Evolutionary conservation across 2,329 filamentous ascomycete genomes (phyloP).

Genomic region (Colletotrichum sp.): DNA sequence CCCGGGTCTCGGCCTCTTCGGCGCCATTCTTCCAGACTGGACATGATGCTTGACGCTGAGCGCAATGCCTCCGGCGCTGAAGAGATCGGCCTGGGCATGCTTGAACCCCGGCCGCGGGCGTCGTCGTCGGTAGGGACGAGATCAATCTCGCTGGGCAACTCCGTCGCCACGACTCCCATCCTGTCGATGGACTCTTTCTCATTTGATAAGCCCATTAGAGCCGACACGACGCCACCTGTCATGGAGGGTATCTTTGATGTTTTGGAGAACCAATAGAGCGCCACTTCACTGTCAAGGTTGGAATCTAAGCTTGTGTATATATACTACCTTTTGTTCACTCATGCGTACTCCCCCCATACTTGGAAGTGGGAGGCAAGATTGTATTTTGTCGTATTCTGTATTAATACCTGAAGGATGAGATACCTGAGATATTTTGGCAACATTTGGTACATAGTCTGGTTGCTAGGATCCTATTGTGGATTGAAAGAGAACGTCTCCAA

Average conservation of each 20-base stretch:
- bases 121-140: background rate
- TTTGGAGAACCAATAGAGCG: conserved; percentile 4
- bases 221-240: background rate
- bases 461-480: background rate
- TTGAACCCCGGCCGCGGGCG: background rate
- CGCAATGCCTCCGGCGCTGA: conserved; percentile 1
- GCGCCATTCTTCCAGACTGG: background rate
- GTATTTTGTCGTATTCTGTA: background rate
- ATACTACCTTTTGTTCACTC: background rate
- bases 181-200: background rate
- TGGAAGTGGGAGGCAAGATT: background rate
- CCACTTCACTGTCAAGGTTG: background rate
- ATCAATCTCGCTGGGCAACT: background rate
- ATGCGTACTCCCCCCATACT: background rate
- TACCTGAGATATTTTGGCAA: background rate
- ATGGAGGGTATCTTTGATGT: conserved; percentile 19
- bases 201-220: background rate
- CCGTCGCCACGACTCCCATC: background rate
- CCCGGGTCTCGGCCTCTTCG: background rate
- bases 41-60: conserved; percentile 13
- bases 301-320: background rate
- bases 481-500: background rate
- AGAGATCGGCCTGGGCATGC: conserved; percentile 13
- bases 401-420: background rate
- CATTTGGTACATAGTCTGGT: background rate